A percentile compares a stretch with the other conserved stretches of the same genome.
Evolutionary conservation across 2,329 filamentous ascomycete species (phyloP).

Genomic region (Hypoxylon sp.): DNA sequence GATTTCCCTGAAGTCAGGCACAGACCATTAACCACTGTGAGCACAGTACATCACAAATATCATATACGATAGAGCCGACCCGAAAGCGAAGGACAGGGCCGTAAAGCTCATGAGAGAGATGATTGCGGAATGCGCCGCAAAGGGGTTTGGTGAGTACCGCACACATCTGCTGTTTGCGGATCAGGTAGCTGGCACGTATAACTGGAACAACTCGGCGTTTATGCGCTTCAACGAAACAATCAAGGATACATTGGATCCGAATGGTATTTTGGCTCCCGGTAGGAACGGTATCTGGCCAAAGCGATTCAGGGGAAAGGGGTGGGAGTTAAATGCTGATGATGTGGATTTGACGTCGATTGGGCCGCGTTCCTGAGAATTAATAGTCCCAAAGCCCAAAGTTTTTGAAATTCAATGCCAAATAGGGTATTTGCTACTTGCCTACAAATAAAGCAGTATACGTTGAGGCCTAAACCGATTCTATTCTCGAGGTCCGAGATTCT

Average conservation of each 20-base stretch:
- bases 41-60: slow-evolving; percentile 62
- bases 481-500: too few species aligned
- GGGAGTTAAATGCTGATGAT: slow-evolving; percentile 42
- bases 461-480: too few species aligned
- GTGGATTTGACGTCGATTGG: slow-evolving; percentile 34
- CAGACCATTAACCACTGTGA: too few species aligned
- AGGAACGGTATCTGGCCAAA: slow-evolving; percentile 50
- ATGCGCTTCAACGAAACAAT: slow-evolving; percentile 55
- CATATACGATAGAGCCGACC: slow-evolving; percentile 57
- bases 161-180: slow-evolving; percentile 58
- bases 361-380: slow-evolving; percentile 17
- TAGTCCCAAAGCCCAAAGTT: slow-evolving; percentile 8
- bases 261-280: slow-evolving; percentile 49
- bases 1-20: too few species aligned
- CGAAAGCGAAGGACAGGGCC: slow-evolving; percentile 47
- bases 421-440: slow-evolving; percentile 31
- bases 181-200: slow-evolving; percentile 57
- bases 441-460: too few species aligned
- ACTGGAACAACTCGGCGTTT: slow-evolving; percentile 52
- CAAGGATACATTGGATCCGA: slow-evolving; percentile 56
- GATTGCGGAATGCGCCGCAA: slow-evolving; percentile 52
- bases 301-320: slow-evolving; percentile 44
- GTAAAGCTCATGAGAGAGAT: slow-evolving; percentile 45
- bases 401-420: slow-evolving; percentile 4
- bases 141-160: slow-evolving; percentile 57